phyloP scores from a whole-genome alignment of 495 filamentous ascomycete genomes.

The Immersiella caudata region DNA sequence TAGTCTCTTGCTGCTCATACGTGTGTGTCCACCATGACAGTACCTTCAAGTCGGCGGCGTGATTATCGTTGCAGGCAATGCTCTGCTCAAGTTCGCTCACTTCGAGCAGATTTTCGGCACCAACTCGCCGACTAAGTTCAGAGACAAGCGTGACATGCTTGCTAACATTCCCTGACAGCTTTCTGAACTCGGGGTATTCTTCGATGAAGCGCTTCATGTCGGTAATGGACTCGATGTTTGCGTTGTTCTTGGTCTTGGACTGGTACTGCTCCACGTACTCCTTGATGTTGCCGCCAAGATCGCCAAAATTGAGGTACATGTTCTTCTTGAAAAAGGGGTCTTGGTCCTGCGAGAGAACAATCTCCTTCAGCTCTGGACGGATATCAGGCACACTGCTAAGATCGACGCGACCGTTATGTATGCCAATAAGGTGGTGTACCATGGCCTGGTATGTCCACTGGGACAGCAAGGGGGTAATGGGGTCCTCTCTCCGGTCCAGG shows the following conservation, averaged over 20 bases:
- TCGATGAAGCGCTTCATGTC: slow-evolving; percentile 99
- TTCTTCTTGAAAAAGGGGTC: slow-evolving; percentile 99
- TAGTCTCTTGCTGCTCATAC: background rate
- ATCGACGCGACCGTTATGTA: slow-evolving; percentile 89
- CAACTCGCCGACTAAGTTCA: slow-evolving; percentile 85
- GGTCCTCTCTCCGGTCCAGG: slow-evolving; percentile 90
- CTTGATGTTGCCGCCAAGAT: slow-evolving; percentile 96
- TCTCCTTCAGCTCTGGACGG: slow-evolving; percentile 88
- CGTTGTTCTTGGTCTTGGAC: slow-evolving; percentile 86
- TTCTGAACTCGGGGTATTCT: slow-evolving; percentile 96
- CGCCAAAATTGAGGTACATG: slow-evolving; percentile 98
- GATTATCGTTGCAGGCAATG: slow-evolving; percentile 94
- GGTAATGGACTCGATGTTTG: slow-evolving; percentile 92
- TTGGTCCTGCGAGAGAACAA: slow-evolving; percentile 94
- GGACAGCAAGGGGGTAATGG: slow-evolving; percentile 90
- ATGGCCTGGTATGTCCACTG: slow-evolving; percentile 99
- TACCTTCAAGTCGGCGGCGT: slow-evolving; percentile 83
- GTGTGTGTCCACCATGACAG: slow-evolving; percentile 19
- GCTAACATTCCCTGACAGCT: slow-evolving; percentile 95
- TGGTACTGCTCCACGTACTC: slow-evolving; percentile 98
- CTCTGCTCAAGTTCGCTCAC: slow-evolving; percentile 97
- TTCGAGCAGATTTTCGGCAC: slow-evolving; percentile 81
- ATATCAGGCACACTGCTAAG: slow-evolving; percentile 86
- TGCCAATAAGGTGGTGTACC: slow-evolving; percentile 95
- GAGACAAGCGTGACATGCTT: slow-evolving; percentile 97